Evolutionary conservation across 2,329 filamentous ascomycete genomes (phyloP).

Genomic region (Aspergillus fumigatiaffinis): DNA sequence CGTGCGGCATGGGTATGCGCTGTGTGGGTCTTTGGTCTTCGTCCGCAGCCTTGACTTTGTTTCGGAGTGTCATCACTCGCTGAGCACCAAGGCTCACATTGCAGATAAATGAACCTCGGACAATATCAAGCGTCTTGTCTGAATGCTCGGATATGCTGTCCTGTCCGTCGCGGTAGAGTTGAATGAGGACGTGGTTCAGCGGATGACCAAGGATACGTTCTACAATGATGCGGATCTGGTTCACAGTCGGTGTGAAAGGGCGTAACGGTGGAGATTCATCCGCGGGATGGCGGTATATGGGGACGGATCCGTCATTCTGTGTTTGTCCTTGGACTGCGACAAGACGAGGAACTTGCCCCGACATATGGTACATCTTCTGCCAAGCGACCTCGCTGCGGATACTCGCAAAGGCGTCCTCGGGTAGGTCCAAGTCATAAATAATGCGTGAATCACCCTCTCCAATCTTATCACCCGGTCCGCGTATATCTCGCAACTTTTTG

Average conservation of each 20-base stretch:
- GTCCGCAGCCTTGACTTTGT: conserved; percentile 47
- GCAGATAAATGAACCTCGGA: conserved; percentile 73
- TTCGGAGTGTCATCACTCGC: conserved; percentile 83
- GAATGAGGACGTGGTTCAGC: conserved; percentile 88
- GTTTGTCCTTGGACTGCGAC: conserved; percentile 83
- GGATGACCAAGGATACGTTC: conserved; percentile 72
- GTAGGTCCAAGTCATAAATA: conserved; percentile 64
- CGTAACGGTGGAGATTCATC: conserved; percentile 79
- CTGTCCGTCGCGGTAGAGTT: conserved; percentile 81
- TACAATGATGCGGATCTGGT: conserved; percentile 62
- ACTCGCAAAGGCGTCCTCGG: conserved; percentile 59
- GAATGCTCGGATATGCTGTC: conserved; percentile 97
- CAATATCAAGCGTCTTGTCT: conserved; percentile 93
- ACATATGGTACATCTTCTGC: conserved; percentile 89
- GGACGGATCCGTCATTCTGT: conserved; percentile 63
- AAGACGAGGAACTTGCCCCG: conserved; percentile 84
- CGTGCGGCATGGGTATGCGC: conserved; percentile 75
- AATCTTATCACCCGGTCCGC: conserved; percentile 54
- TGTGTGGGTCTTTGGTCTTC: conserved; percentile 52
- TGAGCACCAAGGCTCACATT: conserved; percentile 93
- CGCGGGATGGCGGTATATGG: conserved; percentile 90
- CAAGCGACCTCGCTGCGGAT: conserved; percentile 74
- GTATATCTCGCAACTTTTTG: conserved; percentile 20
- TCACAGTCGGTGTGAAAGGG: conserved; percentile 70
- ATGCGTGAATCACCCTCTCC: conserved; percentile 80